These are phyloP conservation scores for Blastobotrys elegans DNA, from an alignment of 1,139 yeast genomes.

Conservation along the genomic window DNA sequence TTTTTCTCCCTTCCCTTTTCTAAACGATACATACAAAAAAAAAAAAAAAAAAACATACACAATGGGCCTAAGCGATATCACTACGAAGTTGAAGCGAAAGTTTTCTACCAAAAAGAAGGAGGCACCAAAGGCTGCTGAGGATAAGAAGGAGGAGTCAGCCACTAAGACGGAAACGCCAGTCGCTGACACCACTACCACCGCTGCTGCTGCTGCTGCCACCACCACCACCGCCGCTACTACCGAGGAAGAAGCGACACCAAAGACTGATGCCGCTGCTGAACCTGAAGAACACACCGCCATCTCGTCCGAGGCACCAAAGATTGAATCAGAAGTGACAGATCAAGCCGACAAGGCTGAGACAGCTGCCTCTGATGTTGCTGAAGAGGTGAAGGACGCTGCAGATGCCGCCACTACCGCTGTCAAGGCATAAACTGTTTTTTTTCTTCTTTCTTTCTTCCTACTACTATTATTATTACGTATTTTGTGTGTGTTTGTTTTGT, in stretches of 20 bases:
- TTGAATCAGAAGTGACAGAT: background rate
- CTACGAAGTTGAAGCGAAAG: conserved; percentile 4
- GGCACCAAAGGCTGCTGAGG: background rate
- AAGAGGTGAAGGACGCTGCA: background rate
- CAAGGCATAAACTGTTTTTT: background rate
- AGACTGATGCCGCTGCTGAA: background rate
- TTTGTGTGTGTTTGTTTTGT: background rate
- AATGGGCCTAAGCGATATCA: conserved; percentile 7
- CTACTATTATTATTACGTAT: background rate
- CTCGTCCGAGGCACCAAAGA: background rate
- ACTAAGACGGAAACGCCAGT: background rate
- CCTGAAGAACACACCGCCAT: background rate
- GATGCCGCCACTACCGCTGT: background rate
- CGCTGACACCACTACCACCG: background rate
- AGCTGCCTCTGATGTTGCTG: background rate
- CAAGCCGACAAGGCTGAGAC: background rate
- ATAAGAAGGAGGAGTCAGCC: background rate
- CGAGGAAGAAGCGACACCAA: background rate
- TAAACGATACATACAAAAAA: background rate
- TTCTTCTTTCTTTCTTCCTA: background rate
- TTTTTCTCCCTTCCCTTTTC: background rate
- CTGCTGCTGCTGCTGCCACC: background rate
- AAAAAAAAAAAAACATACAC: background rate
- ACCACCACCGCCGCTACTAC: background rate
- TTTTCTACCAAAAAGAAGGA: conserved; percentile 9